Conservation (phyloP, 345 rosid genomes). For the Linum tenue region DNA sequence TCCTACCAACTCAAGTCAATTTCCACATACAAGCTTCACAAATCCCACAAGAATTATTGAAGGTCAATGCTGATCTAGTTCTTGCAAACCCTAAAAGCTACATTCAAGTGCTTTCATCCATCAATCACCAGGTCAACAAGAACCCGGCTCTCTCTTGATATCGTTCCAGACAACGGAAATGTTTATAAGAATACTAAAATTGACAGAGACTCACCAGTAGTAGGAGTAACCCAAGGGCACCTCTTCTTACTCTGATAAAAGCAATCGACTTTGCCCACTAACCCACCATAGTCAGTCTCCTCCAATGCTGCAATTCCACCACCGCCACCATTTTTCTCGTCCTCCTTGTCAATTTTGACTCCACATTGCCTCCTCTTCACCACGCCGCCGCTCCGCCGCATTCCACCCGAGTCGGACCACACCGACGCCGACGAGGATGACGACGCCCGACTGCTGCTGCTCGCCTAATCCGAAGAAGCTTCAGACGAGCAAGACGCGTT, state of each 20-base stretch:
- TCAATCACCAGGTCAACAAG: not conserved
- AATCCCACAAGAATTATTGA: no score
- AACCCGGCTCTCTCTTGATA: not conserved
- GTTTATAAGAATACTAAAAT: not conserved
- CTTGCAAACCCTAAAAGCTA: no score
- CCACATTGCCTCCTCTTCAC: conserved; percentile 42
- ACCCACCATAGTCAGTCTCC: conserved; percentile 31
- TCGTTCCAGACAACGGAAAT: not conserved
- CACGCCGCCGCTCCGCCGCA: conserved; percentile 53
- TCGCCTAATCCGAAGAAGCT: conserved; percentile 74
- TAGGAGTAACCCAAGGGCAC: conserved; percentile 88
- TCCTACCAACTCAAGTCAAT: no score
- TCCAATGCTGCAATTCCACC: conserved; percentile 60
- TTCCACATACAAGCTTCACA: no score
- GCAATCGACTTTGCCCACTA: conserved; percentile 1
- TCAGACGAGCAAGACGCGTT: conserved; percentile 91
- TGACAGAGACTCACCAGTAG: conserved; percentile 49
- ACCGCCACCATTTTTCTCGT: conserved; percentile 57
- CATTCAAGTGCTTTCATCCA: not conserved
- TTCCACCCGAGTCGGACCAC: not conserved
- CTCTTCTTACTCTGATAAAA: conserved; percentile 31
- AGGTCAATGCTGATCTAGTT: no score
- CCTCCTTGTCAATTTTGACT: conserved; percentile 51
- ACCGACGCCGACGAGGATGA: not conserved
- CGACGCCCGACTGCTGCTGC: conserved; percentile 59